Evolutionary conservation across 2,329 filamentous ascomycete species (phyloP).

Genomic region (Ascochyta pisi): DNA sequence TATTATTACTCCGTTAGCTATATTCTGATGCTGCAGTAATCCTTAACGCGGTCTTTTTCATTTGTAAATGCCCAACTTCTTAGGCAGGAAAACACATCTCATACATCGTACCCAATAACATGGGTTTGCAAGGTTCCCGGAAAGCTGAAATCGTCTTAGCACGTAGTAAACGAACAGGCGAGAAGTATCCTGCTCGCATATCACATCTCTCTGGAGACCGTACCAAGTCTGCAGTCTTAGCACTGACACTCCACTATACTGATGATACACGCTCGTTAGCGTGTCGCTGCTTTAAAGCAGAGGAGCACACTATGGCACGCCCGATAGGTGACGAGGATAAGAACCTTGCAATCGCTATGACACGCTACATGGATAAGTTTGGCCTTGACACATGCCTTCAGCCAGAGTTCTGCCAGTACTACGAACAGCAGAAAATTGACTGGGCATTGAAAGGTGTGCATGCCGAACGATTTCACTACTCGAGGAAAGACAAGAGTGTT

Average conservation of each 20-base stretch:
- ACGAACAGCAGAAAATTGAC: background rate
- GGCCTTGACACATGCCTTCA: constrained; percentile 7
- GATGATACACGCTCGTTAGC: background rate
- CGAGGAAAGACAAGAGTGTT: constrained; percentile 8
- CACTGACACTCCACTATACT: background rate
- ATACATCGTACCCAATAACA: background rate
- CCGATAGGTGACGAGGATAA: background rate
- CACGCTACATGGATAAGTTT: constrained; percentile 20
- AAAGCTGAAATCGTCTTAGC: constrained; percentile 7
- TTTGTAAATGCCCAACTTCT: too few species aligned
- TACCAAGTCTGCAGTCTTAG: too few species aligned
- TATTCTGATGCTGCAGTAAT: too few species aligned
- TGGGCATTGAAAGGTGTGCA: background rate
- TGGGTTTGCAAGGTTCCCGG: background rate
- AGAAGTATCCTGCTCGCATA: background rate
- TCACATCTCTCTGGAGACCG: background rate
- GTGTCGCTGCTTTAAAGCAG: background rate
- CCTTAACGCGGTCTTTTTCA: too few species aligned
- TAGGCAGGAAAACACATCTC: too few species aligned
- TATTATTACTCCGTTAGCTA: too few species aligned
- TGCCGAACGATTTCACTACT: constrained; percentile 24
- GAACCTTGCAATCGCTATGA: constrained; percentile 10
- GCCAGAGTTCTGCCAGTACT: background rate
- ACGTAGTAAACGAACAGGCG: constrained; percentile 14
- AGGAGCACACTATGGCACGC: background rate